Evolutionary conservation across 2,329 filamentous ascomycete species (phyloP).

Genomic region (Zasmidium angulare): DNA sequence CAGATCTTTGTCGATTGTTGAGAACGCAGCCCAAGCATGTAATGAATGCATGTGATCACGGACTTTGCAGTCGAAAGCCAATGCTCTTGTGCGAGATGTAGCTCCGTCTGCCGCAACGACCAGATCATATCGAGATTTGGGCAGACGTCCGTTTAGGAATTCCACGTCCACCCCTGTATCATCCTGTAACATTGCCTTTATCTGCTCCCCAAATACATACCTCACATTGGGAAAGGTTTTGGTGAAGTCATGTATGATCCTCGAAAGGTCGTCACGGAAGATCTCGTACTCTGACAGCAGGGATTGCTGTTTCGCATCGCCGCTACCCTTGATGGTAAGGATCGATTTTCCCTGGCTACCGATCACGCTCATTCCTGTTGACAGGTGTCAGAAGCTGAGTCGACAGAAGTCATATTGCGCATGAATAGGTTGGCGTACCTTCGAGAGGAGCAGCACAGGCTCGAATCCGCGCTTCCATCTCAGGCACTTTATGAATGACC

Average conservation of each 20-base stretch:
- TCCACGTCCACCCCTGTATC: slow-evolving; percentile 40
- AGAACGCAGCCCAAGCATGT: slow-evolving; percentile 47
- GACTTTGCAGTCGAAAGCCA: slow-evolving; percentile 43
- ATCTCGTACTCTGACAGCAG: slow-evolving; percentile 41
- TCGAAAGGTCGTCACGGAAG: slow-evolving; percentile 35
- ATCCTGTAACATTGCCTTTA: slow-evolving; percentile 38
- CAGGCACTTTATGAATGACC: slow-evolving; percentile 37
- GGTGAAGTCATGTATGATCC: slow-evolving; percentile 37
- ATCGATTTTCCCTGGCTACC: too few species aligned
- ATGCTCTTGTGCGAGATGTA: slow-evolving; percentile 48
- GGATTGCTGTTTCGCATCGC: slow-evolving; percentile 34
- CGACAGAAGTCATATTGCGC: slow-evolving; percentile 4
- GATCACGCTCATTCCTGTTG: slow-evolving; percentile 17
- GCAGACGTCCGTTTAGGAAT: slow-evolving; percentile 27
- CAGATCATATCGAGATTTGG: slow-evolving; percentile 46
- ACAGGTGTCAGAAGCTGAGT: slow-evolving; percentile 22
- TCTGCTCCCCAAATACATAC: slow-evolving; percentile 20
- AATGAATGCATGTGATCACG: slow-evolving; percentile 40
- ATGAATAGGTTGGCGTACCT: slow-evolving; percentile 32
- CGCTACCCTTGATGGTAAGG: slow-evolving; percentile 26
- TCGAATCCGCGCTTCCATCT: slow-evolving; percentile 32
- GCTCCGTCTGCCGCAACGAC: slow-evolving; percentile 53
- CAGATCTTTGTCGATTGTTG: slow-evolving; percentile 40
- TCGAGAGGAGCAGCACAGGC: slow-evolving; percentile 23
- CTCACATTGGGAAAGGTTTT: slow-evolving; percentile 16